Evolutionary conservation across 257 asterid species (phyloP).

Genomic region (Gynochthodes officinalis): DNA sequence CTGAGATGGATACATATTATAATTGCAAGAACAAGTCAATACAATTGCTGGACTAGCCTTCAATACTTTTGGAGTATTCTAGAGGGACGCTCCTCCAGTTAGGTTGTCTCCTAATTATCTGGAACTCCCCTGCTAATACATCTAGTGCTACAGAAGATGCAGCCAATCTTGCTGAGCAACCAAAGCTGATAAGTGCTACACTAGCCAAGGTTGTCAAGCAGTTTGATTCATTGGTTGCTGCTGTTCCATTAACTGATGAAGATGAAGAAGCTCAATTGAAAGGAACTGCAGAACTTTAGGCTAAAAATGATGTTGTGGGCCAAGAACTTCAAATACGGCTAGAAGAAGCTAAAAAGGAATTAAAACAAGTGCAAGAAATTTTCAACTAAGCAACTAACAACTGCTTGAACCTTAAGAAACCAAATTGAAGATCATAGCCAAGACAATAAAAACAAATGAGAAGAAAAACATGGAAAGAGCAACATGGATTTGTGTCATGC

Average conservation of each 20-base stretch:
- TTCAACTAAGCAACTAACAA: slow-evolving; percentile 72
- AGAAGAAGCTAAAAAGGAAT: slow-evolving; percentile 57
- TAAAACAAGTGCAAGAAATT: slow-evolving; percentile 75
- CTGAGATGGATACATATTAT: slow-evolving; percentile 74
- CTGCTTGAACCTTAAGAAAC: slow-evolving; percentile 84
- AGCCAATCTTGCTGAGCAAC: slow-evolving; percentile 60
- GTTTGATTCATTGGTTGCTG: slow-evolving; percentile 89
- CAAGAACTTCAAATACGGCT: slow-evolving; percentile 89
- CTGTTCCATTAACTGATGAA: slow-evolving; percentile 81
- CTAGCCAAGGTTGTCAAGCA: slow-evolving; percentile 91
- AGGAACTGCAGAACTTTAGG: slow-evolving; percentile 84
- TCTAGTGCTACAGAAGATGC: slow-evolving; percentile 47
- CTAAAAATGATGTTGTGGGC: slow-evolving; percentile 81
- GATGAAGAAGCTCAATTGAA: slow-evolving; percentile 90
- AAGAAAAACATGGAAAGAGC: too few relatives aligned
- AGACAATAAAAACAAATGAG: too few relatives aligned
- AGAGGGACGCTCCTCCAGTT: slow-evolving; percentile 89
- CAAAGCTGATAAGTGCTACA: slow-evolving; percentile 69
- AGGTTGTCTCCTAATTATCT: slow-evolving; percentile 84
- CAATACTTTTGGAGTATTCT: slow-evolving; percentile 80
- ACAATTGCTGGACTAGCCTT: slow-evolving; percentile 67
- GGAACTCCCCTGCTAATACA: slow-evolving; percentile 63
- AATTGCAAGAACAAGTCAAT: slow-evolving; percentile 79
- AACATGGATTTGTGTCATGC: too few relatives aligned
- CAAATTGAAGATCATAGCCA: slow-evolving; percentile 61